A percentile compares a stretch with the other conserved stretches of the same genome.
Conservation (phyloP, 2,329 filamentous ascomycete genomes). For the Epicoccum sorghinum region DNA sequence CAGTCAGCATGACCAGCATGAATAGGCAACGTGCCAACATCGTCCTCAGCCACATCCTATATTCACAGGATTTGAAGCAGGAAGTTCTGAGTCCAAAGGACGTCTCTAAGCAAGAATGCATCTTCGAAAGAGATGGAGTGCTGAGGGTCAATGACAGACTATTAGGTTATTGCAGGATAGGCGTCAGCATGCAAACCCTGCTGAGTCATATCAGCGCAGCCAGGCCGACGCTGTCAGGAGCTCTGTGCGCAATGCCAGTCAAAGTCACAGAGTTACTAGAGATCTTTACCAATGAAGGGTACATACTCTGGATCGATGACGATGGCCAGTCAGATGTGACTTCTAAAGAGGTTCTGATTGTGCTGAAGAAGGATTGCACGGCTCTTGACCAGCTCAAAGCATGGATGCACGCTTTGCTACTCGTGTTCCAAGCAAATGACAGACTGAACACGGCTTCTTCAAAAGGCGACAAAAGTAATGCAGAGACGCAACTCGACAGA, state of each 20-base stretch:
- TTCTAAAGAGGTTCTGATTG: constrained; percentile 58
- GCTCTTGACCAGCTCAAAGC: constrained; percentile 62
- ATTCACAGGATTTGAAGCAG: constrained; percentile 30
- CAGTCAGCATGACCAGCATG: constrained; percentile 81
- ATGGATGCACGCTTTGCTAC: constrained; percentile 66
- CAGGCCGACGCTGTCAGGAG: constrained; percentile 32
- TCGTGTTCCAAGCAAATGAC: constrained; percentile 41
- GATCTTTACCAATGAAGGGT: constrained; percentile 59
- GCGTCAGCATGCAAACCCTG: constrained; percentile 52
- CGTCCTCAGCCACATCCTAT: constrained; percentile 63
- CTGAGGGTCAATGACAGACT: constrained; percentile 59
- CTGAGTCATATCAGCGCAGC: constrained; percentile 36
- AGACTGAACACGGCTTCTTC: neutral
- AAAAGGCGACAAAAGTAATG: neutral
- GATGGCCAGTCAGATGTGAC: constrained; percentile 20
- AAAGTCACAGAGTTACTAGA: constrained; percentile 57
- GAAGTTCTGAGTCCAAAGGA: constrained; percentile 67
- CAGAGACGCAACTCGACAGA: constrained; percentile 44
- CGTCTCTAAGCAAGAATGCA: constrained; percentile 64
- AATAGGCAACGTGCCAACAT: constrained; percentile 88
- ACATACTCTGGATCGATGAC: constrained; percentile 64
- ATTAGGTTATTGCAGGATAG: constrained; percentile 63
- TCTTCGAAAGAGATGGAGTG: constrained; percentile 69
- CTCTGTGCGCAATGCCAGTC: constrained; percentile 36
- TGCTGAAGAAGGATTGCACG: constrained; percentile 65